phyloP scores from a whole-genome alignment of 306 rosid species.

The Coriaria nepalensis region DNA sequence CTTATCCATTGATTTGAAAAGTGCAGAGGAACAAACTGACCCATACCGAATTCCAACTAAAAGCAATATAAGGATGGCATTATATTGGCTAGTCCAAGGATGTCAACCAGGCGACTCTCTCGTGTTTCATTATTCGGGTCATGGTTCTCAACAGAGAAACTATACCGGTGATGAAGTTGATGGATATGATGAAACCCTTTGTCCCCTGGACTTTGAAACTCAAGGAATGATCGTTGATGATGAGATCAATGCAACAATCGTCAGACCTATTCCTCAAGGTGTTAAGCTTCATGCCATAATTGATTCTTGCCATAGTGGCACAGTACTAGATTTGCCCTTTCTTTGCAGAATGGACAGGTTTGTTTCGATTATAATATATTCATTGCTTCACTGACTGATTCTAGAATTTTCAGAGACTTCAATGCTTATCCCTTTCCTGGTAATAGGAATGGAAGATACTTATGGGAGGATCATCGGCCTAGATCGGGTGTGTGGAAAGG shows the following conservation, averaged over 20 bases:
- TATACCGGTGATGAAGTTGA: slow-evolving; percentile 85
- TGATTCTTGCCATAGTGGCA: slow-evolving; percentile 97
- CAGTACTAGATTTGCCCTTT: slow-evolving; percentile 86
- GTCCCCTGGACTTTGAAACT: slow-evolving; percentile 92
- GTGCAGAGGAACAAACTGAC: slow-evolving; percentile 94
- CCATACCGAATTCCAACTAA: slow-evolving; percentile 62
- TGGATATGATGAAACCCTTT: slow-evolving; percentile 89
- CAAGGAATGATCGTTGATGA: slow-evolving; percentile 99
- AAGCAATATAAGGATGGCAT: slow-evolving; percentile 85
- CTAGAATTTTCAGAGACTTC: neutral
- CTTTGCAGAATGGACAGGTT: slow-evolving; percentile 97
- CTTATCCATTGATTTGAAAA: slow-evolving; percentile 8
- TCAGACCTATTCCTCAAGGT: slow-evolving; percentile 73
- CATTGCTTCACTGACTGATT: neutral
- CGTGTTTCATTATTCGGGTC: slow-evolving; percentile 96
- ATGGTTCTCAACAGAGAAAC: slow-evolving; percentile 86
- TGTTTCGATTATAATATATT: slow-evolving; percentile 8
- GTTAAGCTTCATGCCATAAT: slow-evolving; percentile 87
- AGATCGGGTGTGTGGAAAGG: slow-evolving; percentile 36
- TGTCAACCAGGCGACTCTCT: slow-evolving; percentile 92
- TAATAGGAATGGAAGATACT: slow-evolving; percentile 63
- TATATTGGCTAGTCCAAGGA: slow-evolving; percentile 94
- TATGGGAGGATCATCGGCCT: slow-evolving; percentile 69
- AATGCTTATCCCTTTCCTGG: neutral
- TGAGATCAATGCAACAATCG: slow-evolving; percentile 70